A percentile compares a stretch with the other conserved stretches of the same genome.
phyloP scores from a whole-genome alignment of 495 filamentous ascomycete species.

The Tuber borchii region DNA sequence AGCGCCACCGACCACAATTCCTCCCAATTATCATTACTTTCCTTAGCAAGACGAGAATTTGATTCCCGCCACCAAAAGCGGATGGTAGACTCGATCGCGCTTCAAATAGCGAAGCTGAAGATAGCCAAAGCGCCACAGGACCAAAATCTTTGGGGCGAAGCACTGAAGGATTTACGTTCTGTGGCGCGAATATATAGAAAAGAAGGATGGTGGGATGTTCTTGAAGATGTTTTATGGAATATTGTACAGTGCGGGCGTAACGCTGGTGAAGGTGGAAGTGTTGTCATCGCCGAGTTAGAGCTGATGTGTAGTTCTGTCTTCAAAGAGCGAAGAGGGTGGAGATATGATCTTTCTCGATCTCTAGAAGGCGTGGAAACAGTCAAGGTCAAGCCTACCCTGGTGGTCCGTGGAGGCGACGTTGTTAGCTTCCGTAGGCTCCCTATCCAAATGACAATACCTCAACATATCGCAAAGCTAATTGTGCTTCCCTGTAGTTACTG shows the following conservation, averaged over 20 bases:
- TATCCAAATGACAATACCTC: neutral
- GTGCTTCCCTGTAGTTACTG: conserved; percentile 49
- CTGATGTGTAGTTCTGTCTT: conserved; percentile 60
- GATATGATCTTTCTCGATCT: conserved; percentile 67
- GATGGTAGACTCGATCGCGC: conserved; percentile 32
- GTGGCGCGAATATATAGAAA: conserved; percentile 53
- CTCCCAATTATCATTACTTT: conserved; percentile 21
- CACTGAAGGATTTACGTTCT: conserved; percentile 59
- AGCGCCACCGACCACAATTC: conserved; percentile 11
- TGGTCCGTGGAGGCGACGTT: conserved; percentile 60
- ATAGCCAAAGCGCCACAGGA: conserved; percentile 21
- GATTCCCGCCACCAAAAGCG: conserved; percentile 22
- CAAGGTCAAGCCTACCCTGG: conserved; percentile 57
- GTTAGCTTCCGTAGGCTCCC: conserved; percentile 58
- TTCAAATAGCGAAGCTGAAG: conserved; percentile 29
- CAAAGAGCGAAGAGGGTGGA: conserved; percentile 54
- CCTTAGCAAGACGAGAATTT: conserved; percentile 34
- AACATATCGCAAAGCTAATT: conserved; percentile 15
- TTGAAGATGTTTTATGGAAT: conserved; percentile 65
- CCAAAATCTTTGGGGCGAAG: conserved; percentile 54
- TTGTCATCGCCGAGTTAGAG: conserved; percentile 80
- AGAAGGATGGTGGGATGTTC: conserved; percentile 74
- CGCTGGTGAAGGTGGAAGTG: conserved; percentile 56
- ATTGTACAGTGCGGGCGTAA: conserved; percentile 65
- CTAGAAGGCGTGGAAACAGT: conserved; percentile 52